Evolutionary conservation across 352 stramenopile species (phyloP).

Genomic region (Bremia lactucae): DNA sequence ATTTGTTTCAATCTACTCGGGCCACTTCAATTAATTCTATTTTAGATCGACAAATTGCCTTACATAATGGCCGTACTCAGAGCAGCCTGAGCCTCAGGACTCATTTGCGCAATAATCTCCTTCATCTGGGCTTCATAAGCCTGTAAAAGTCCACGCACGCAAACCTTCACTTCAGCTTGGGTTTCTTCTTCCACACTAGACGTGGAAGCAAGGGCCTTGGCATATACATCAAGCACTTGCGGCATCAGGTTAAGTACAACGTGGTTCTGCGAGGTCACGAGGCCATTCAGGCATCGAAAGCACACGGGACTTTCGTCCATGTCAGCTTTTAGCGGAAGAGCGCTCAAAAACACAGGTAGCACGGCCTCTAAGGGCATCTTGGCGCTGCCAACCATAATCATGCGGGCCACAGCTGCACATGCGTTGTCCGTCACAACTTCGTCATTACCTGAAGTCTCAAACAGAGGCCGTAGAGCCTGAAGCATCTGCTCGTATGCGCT

Average conservation of each 20-base stretch:
- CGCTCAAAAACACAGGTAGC: conserved; percentile 88
- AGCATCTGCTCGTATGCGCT: conserved; percentile 87
- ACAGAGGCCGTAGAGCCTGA: conserved; percentile 85
- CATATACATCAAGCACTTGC: conserved; percentile 74
- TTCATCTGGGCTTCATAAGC: conserved; percentile 74
- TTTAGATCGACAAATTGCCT: conserved; percentile 4
- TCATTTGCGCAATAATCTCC: conserved; percentile 64
- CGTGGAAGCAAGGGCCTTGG: conserved; percentile 45
- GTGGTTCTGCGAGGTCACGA: conserved; percentile 87
- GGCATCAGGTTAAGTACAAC: conserved; percentile 56
- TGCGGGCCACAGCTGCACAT: conserved; percentile 84
- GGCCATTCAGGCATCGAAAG: conserved; percentile 90
- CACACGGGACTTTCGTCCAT: conserved; percentile 94
- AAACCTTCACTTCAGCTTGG: conserved; percentile 58
- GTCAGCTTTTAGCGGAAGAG: conserved; percentile 93
- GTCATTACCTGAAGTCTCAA: conserved; percentile 81
- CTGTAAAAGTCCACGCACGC: conserved; percentile 50
- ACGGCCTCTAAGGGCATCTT: conserved; percentile 88
- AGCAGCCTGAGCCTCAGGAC: conserved; percentile 52
- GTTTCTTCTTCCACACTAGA: conserved; percentile 69
- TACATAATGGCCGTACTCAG: conserved; percentile 51
- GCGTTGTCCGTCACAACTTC: conserved; percentile 90
- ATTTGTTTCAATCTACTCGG: conserved; percentile 25
- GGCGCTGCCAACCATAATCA: conserved; percentile 81
- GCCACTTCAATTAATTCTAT: too few species aligned